These are phyloP conservation scores for Phaffomyces antillensis DNA, from an alignment of 805 yeast genomes.

Conservation along the genomic window DNA sequence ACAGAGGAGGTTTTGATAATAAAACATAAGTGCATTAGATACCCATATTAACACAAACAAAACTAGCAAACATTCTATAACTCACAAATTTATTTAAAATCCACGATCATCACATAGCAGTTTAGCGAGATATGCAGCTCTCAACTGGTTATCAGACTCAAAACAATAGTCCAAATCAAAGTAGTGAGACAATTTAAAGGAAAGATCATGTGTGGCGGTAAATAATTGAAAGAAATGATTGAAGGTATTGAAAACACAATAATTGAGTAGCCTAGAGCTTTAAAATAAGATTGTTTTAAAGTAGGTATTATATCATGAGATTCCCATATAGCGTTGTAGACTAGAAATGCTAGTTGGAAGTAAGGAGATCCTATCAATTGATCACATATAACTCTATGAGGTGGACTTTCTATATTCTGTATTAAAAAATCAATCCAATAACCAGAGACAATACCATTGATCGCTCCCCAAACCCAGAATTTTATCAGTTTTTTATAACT, in stretches of 20 bases:
- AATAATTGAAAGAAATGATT: slow-evolving; percentile 38
- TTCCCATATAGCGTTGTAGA: slow-evolving; percentile 51
- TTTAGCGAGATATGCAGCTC: no score
- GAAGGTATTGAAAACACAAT: slow-evolving; percentile 57
- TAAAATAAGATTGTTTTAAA: slow-evolving; percentile 33
- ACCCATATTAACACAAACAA: no score
- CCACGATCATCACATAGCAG: no score
- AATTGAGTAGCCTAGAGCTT: slow-evolving; percentile 44
- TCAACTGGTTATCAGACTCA: slow-evolving; percentile 29
- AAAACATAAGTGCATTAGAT: no score
- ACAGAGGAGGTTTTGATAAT: no score
- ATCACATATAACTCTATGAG: slow-evolving; percentile 40
- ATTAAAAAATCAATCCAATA: slow-evolving; percentile 49
- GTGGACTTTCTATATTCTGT: slow-evolving; percentile 27
- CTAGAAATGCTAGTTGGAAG: slow-evolving; percentile 45
- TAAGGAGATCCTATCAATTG: slow-evolving; percentile 48
- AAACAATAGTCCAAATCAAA: slow-evolving; percentile 47
- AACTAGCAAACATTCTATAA: no score
- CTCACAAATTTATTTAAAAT: no score
- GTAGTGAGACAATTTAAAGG: slow-evolving; percentile 52
- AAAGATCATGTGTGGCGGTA: slow-evolving; percentile 45
- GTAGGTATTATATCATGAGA: slow-evolving; percentile 28
- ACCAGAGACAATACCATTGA: slow-evolving; percentile 49
- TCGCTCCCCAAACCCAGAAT: slow-evolving; percentile 52
- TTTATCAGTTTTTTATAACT: slow-evolving; percentile 26